phyloP scores from a whole-genome alignment of 2,329 filamentous ascomycete genomes.

The Penicillium freii region DNA sequence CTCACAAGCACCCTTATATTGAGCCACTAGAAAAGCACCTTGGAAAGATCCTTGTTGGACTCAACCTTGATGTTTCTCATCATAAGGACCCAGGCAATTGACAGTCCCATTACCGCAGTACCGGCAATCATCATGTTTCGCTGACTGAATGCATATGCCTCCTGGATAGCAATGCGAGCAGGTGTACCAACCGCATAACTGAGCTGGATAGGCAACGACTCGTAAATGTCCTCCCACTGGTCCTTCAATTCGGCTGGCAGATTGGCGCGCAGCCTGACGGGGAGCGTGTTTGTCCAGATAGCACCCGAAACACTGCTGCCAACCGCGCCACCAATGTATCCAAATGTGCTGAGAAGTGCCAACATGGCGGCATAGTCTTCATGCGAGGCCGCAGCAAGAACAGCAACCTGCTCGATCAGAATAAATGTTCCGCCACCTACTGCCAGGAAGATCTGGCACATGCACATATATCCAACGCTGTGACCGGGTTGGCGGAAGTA shows the following conservation, averaged over 20 bases:
- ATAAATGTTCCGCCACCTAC: conserved; percentile 54
- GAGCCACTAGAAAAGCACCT: not conserved
- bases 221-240: conserved; percentile 46
- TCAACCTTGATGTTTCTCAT: conserved; percentile 48
- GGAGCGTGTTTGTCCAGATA: conserved; percentile 61
- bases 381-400: conserved; percentile 55
- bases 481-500: conserved; percentile 51
- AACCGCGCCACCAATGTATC: conserved; percentile 54
- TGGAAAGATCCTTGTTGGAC: conserved; percentile 6
- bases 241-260: conserved; percentile 38
- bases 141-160: conserved; percentile 51
- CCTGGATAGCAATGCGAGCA: conserved; percentile 30
- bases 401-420: conserved; percentile 55
- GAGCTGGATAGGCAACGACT: conserved; percentile 47
- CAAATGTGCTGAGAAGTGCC: conserved; percentile 56
- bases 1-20: not conserved
- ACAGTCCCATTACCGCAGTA: conserved; percentile 40
- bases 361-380: conserved; percentile 56
- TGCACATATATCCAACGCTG: conserved; percentile 54
- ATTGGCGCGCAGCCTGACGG: conserved; percentile 43
- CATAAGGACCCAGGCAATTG: conserved; percentile 44
- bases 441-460: conserved; percentile 60
- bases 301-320: conserved; percentile 57
- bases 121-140: conserved; percentile 52
- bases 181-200: conserved; percentile 28